Base-by-base conservation (phyloP, 169 alveolate species). In the Plasmodium fragile region DNA sequence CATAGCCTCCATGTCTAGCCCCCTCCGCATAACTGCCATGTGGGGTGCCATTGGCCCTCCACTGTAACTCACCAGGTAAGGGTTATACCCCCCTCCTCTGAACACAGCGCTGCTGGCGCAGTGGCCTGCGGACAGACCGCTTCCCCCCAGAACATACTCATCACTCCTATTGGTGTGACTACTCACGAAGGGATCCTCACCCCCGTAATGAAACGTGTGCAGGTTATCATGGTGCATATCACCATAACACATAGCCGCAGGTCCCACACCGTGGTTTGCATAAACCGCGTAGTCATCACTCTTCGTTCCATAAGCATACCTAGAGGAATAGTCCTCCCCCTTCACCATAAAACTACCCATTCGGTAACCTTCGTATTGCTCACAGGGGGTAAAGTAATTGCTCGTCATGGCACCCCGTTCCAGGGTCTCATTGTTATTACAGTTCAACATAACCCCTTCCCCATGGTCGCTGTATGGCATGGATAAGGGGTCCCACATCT, bases 141-240 rank as follows among this genome's bases (percentile, higher is more conserved):
- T 18, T 25, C 65, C 22, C 34, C 32, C 36, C 52, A 10, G 30
- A 41, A 8, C 16, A 1, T 52, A 25, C 2, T 80, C 75, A 80
- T 80, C 75, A 80, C 18, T 18, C 18, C 39, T 30, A 82, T 28
- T 82, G 39, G 36, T 30, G 49, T 82, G 72, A 13, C 72, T 53
- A 0, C 53, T 59, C 28, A 36, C 45, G 28, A 82, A 55, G 52
- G 49, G 70, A 34, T 82, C 69, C n/a, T 82, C 81, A 7, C 80
- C 30, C 79, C 39, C 25, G 39, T 82, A 82, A 5, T 82, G 81
- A n/a, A 32, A 82, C 5, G n/a, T 39, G 5, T 36, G 80, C 70
- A 78, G 4, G 4, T 78, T 10, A 16, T 30, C 55, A 36, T 13
- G 32, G 18, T 65, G 78, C 34, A 52, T 1, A 49, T 55, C 43